Percentiles rank a stretch among this genome's conserved stretches.
These are phyloP conservation scores for Nicotiana knightiana DNA, from an alignment of 257 asterid species.

Conservation along the genomic window DNA sequence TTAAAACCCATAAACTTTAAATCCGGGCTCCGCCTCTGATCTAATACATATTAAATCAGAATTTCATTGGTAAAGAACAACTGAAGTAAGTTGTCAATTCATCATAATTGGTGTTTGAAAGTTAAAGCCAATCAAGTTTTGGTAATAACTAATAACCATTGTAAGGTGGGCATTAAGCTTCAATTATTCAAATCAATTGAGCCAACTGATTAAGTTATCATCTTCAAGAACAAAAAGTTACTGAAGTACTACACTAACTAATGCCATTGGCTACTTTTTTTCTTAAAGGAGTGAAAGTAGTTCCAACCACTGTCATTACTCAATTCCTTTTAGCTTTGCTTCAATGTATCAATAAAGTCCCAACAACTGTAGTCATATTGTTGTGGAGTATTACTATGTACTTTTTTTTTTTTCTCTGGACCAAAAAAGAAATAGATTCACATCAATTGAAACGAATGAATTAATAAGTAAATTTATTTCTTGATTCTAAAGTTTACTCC, in stretches of 20 bases:
- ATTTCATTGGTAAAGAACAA: no score
- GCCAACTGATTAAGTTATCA: background rate
- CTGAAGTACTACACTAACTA: slow-evolving; percentile 18
- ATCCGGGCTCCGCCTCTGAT: no score
- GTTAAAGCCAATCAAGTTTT: background rate
- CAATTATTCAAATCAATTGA: background rate
- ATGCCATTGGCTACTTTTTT: slow-evolving; percentile 15
- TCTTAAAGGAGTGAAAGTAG: background rate
- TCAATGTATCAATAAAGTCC: slow-evolving; percentile 1
- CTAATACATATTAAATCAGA: no score
- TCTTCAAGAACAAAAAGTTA: slow-evolving; percentile 5
- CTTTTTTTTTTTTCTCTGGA: no score
- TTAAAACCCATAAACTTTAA: no score
- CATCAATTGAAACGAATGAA: no score
- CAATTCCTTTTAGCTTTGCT: background rate
- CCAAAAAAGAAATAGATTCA: no score
- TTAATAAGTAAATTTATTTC: background rate
- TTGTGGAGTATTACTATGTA: background rate
- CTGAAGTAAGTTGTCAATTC: no score
- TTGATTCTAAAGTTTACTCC: background rate
- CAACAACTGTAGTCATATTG: slow-evolving; percentile 18
- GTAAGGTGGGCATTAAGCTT: background rate
- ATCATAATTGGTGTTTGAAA: background rate
- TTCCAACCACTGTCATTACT: slow-evolving; percentile 7
- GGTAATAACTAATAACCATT: background rate